Percentiles rank a stretch among this genome's conserved stretches.
phyloP scores from a whole-genome alignment of 1,284 basidiomycete species.

The Leucoagaricus sp. region DNA sequence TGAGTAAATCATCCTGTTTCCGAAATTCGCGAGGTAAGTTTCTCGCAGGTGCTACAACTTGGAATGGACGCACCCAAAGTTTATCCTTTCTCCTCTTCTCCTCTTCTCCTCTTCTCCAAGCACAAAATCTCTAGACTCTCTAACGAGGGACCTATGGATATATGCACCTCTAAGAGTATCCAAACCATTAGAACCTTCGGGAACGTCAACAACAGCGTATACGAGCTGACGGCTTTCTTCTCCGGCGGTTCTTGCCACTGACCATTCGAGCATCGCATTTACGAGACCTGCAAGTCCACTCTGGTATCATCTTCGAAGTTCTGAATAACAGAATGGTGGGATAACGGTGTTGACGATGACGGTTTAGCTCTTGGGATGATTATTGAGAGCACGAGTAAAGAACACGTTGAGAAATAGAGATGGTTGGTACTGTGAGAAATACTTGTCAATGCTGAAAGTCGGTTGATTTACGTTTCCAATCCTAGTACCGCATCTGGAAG shows the following conservation, averaged over 20 bases:
- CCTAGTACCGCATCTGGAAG: constrained; percentile 25
- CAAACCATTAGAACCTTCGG: constrained; percentile 19
- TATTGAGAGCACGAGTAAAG: constrained; percentile 40
- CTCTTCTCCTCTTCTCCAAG: constrained; percentile 40
- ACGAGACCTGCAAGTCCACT: constrained; percentile 19
- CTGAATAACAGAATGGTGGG: constrained; percentile 50
- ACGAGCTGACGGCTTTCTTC: constrained; percentile 35
- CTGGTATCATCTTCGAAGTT: constrained; percentile 32
- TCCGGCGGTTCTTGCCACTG: constrained; percentile 37
- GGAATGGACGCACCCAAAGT: constrained; percentile 40
- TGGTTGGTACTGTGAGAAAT: background rate
- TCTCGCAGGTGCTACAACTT: constrained; percentile 20
- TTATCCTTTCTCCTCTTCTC: constrained; percentile 38
- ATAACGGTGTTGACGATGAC: constrained; percentile 40
- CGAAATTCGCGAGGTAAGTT: constrained; percentile 37
- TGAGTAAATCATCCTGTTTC: constrained; percentile 32
- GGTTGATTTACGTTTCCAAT: constrained; percentile 34
- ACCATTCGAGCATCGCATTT: background rate
- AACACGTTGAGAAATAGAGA: constrained; percentile 45
- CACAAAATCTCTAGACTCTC: constrained; percentile 46
- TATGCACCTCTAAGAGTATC: constrained; percentile 43
- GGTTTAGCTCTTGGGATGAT: constrained; percentile 32
- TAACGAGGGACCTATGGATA: constrained; percentile 27
- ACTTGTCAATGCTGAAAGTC: background rate
- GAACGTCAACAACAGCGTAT: constrained; percentile 41